Base-by-base conservation (phyloP, 2,329 filamentous ascomycete species). In the Exophiala sp. region DNA sequence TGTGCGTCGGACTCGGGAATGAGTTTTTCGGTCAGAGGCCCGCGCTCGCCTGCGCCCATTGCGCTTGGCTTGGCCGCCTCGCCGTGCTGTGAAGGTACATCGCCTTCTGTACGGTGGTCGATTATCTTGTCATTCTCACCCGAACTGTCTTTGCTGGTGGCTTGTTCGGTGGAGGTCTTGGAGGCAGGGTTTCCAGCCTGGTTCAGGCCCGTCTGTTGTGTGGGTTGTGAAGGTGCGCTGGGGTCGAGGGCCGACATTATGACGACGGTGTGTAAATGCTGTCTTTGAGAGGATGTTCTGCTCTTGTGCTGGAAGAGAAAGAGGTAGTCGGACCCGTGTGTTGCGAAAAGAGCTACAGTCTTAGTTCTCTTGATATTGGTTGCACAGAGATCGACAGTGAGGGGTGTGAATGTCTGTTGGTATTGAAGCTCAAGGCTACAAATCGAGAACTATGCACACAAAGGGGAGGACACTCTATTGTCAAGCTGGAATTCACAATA, bases 121-220 rank as follows among this genome's bases (percentile, higher is more conserved):
- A 60, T 56, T 14, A 53, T 52, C 38, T 51, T 52, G 20, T 44
- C 50, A 9, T 60, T 57, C 32, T 42, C 36, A 36, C 33, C 45
- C 3, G 62, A 55, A 16, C 59, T 55, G n/a, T 55, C 47, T 34
- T 57, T 47, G 14, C 65, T 60, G 2, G 47, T 41, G 2, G 40
- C n/a, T 46, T 62, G 24, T 50, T 68, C 66, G n/a, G 56, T 43
- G 3, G 60, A 21, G 1, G 62, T 59, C 50, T 67, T 65, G 11
- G 52, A 53, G 16, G 63, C 60, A n/a, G 66, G 62, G 50, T 67
- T 68, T 18, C 48, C 32, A n/a, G 56, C 57, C 45, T 65, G 61
- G 20, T 65, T 63, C 39, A 66, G 60, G 41, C 63, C 60, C 7
- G 60, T 59, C 47, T 66, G 58, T 38, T 66, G 60, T 5, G 50